Base-by-base conservation (phyloP, 176 grass and related monocot genomes). In the Eremochloa ophiuroides region DNA sequence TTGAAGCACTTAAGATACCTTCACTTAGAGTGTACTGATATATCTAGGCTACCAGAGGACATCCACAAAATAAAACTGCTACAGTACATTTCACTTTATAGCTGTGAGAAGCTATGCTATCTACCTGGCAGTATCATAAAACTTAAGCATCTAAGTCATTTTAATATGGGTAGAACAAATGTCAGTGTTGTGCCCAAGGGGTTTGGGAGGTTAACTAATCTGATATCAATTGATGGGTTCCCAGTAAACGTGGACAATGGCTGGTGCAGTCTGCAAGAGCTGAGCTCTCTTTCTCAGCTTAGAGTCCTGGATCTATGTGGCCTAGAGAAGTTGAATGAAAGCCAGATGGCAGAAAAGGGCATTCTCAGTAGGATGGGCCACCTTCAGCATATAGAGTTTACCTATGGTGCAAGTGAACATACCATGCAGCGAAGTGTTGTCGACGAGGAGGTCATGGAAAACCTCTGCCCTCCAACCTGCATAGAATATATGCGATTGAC, bases 201-300 rank as follows among this genome's bases (percentile, higher is more conserved):
- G 14, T 7, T 85, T 20, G 40, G 75, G 7, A 48, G 13, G 7
- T 25, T 85, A 34, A 46, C 43, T 22, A 71, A 85, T 38, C 20
- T 85, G 2, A 72, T 16, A 10, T 0, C 2, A 1, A 40, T 85
- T 34, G 0, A 1, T 13, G 66, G 66, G 16, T 77, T 77, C 8
- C 56, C 16, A 0, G 58, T 42, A 4, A 37, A 77, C 39, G 7
- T 14, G 29, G 29, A 23, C 4, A 48, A 1, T 17, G 6, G 46
- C 10, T 74, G 71, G 71, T 74, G 71, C 9, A 74, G 71, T 20
- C n/a, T 74, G 18, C 29, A 74, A n/a, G 71, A 74, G 10, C 20
- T 74, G 0, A 18, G 30, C 47, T n/a, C 47, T 37, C 71, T 74
- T 55, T 55, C 29, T n/a, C n/a, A n/a, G 2, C 71, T 74, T 74